These are phyloP conservation scores for Farysia itapuensis DNA, from an alignment of 1,284 basidiomycete species.

Conservation along the genomic window DNA sequence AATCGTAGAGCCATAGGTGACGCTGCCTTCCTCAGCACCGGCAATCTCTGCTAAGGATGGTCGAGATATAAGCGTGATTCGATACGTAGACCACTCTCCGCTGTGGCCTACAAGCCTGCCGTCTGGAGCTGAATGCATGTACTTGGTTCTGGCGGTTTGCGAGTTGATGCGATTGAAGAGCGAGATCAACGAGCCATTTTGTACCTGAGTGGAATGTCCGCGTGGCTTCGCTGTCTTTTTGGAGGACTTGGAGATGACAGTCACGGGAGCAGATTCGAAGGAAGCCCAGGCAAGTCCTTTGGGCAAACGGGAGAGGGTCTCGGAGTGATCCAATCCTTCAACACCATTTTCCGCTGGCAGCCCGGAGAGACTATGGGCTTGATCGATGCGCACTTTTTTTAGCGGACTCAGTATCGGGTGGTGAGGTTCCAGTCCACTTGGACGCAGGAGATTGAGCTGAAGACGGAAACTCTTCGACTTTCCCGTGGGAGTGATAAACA, in stretches of 20 bases:
- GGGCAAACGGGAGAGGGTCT: slow-evolving; percentile 23
- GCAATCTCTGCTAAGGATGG: slow-evolving; percentile 45
- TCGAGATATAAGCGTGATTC: slow-evolving; percentile 68
- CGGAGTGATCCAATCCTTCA: slow-evolving; percentile 9
- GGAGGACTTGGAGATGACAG: slow-evolving; percentile 93
- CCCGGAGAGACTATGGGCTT: slow-evolving; percentile 11
- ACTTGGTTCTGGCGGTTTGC: slow-evolving; percentile 94
- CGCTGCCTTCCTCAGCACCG: slow-evolving; percentile 56
- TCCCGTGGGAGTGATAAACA: slow-evolving; percentile 82
- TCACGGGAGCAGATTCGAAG: slow-evolving; percentile 85
- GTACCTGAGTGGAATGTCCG: slow-evolving; percentile 86
- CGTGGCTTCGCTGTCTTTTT: slow-evolving; percentile 95
- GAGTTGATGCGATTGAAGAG: slow-evolving; percentile 95
- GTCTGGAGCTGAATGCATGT: slow-evolving; percentile 70
- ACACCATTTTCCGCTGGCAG: slow-evolving; percentile 40
- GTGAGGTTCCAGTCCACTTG: slow-evolving; percentile 23
- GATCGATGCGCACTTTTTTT: slow-evolving; percentile 21
- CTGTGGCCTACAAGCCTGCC: slow-evolving; percentile 81
- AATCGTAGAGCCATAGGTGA: slow-evolving; percentile 88
- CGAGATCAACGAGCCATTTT: slow-evolving; percentile 84
- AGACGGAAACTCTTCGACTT: slow-evolving; percentile 87
- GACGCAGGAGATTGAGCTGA: slow-evolving; percentile 64
- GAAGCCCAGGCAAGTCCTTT: slow-evolving; percentile 70
- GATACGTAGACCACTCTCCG: slow-evolving; percentile 87
- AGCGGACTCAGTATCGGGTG: slow-evolving; percentile 34